Evolutionary conservation across 495 filamentous ascomycete genomes (phyloP).

Genomic region (Penicillium soppii): DNA sequence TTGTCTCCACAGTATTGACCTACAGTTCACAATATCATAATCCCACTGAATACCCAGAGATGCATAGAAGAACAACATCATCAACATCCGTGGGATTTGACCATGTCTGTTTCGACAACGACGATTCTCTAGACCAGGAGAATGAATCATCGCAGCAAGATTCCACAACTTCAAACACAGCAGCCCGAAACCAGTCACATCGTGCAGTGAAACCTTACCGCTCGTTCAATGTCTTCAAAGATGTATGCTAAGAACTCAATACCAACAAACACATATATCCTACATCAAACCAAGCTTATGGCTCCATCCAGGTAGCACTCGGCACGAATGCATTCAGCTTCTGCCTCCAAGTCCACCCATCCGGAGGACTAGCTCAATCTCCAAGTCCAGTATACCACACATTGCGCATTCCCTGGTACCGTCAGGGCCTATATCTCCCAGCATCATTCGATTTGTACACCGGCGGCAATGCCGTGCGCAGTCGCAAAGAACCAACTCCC

Average conservation of each 20-base stretch:
- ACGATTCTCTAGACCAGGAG: neutral
- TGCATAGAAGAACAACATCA: neutral
- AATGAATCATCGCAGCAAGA: neutral
- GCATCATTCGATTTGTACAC: constrained; percentile 2
- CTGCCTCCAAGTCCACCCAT: constrained; percentile 8
- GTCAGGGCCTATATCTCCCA: constrained; percentile 4
- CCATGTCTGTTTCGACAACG: neutral
- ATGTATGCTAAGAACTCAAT: constrained; percentile 2
- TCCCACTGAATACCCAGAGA: neutral
- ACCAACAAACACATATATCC: no score
- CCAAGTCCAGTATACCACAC: constrained; percentile 11
- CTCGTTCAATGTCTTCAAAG: constrained; percentile 10
- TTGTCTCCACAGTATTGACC: neutral
- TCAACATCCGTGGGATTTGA: neutral
- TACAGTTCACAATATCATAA: neutral
- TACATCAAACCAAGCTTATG: neutral
- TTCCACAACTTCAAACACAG: neutral
- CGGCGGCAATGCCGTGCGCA: constrained; percentile 6
- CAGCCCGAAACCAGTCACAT: neutral
- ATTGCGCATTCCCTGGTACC: constrained; percentile 2
- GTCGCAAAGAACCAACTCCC: constrained; percentile 2
- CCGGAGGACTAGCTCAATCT: neutral
- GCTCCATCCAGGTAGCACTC: neutral
- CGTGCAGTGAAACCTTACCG: constrained; percentile 1
- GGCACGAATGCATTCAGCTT: constrained; percentile 5